phyloP scores from a whole-genome alignment of 2,329 filamentous ascomycete genomes.

The Botryotinia calthae region DNA sequence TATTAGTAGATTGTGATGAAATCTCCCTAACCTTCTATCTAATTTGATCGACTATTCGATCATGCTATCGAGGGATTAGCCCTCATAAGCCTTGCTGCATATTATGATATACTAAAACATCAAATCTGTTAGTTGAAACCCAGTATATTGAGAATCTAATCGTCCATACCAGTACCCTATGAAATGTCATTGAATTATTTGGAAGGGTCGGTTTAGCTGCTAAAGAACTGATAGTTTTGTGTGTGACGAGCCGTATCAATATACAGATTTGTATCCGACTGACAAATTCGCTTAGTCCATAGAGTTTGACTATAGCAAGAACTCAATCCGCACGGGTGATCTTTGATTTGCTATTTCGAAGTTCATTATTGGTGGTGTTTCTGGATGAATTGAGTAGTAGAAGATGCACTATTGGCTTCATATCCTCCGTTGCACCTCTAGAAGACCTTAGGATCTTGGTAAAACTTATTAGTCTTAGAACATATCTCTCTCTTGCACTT shows the following conservation, averaged over 20 bases:
- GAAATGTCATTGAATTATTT: constrained; percentile 6
- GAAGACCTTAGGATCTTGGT: constrained; percentile 11
- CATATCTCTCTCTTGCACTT: constrained; percentile 15
- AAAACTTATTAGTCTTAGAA: constrained; percentile 2
- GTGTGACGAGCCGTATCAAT: constrained; percentile 15
- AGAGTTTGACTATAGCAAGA: constrained; percentile 34
- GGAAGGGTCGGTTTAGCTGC: constrained; percentile 5
- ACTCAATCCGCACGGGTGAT: constrained; percentile 44
- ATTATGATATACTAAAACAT: constrained; percentile 21
- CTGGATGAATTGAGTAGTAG: constrained; percentile 21
- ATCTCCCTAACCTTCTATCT: constrained; percentile 4
- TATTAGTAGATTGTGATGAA: constrained; percentile 13
- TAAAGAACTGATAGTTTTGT: constrained; percentile 17
- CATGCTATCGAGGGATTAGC: neutral
- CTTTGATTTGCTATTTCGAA: neutral
- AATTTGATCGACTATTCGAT: neutral
- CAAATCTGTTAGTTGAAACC: constrained; percentile 11
- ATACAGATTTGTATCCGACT: neutral
- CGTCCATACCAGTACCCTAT: neutral
- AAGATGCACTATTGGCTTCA: constrained; percentile 8
- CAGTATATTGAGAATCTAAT: constrained; percentile 1
- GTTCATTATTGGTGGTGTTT: neutral
- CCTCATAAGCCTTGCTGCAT: constrained; percentile 1
- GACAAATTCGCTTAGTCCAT: neutral
- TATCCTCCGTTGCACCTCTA: neutral